A percentile compares a stretch with the other conserved stretches of the same genome.
Conservation (phyloP, 192 early-diverging fungal genomes). For the Linnemannia zychae region DNA sequence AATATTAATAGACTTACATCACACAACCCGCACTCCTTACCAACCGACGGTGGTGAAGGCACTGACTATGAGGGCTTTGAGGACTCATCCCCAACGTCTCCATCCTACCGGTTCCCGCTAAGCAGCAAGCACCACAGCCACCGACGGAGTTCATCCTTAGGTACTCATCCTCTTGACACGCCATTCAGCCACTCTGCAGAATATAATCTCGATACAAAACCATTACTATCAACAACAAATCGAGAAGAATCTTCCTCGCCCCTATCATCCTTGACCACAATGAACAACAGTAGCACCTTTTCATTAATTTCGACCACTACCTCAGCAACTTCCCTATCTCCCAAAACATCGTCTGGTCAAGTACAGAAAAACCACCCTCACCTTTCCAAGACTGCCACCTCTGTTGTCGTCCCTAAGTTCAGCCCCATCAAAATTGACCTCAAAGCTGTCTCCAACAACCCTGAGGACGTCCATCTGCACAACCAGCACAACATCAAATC, state of each 20-base stretch:
- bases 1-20: constrained; percentile 14
- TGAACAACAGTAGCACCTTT: not conserved
- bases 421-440: constrained; percentile 39
- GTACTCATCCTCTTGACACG: constrained; percentile 7
- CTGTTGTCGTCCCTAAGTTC: constrained; percentile 11
- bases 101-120: constrained; percentile 7
- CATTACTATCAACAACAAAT: not conserved
- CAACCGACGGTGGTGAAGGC: constrained; percentile 3
- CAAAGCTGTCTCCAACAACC: constrained; percentile 37
- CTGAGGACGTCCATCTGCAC: constrained; percentile 32
- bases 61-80: constrained; percentile 10
- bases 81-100: constrained; percentile 12
- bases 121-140: not conserved
- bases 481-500: constrained; percentile 27
- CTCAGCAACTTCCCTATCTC: not conserved
- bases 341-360: not conserved
- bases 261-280: not conserved
- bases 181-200: not conserved
- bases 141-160: not conserved
- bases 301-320: not conserved
- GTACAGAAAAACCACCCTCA: not conserved
- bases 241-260: not conserved
- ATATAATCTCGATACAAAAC: not conserved
- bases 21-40: constrained; percentile 4
- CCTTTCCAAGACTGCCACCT: not conserved